Conservation (phyloP, 2,329 filamentous ascomycete species). For the Claviceps fusiformis region DNA sequence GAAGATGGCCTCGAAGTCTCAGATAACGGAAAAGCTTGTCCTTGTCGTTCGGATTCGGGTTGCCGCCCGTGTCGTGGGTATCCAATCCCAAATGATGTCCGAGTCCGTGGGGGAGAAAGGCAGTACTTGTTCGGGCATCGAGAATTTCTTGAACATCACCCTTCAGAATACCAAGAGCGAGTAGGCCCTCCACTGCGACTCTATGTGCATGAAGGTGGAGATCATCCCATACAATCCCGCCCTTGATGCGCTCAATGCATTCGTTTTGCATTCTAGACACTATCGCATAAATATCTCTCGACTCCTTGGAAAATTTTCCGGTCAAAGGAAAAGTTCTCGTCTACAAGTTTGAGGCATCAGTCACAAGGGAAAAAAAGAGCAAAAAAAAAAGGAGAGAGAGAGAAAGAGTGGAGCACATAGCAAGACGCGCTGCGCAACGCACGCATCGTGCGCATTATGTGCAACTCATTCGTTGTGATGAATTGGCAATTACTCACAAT, state of each 20-base stretch:
- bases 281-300: conserved; percentile 63
- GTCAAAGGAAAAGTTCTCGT: conserved; percentile 78
- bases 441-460: not conserved
- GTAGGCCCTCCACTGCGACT: conserved; percentile 68
- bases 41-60: conserved; percentile 62
- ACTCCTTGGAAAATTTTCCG: conserved; percentile 56
- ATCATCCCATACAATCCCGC: conserved; percentile 66
- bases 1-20: conserved; percentile 60
- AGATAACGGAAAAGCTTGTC: conserved; percentile 83
- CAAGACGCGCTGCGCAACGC: not conserved
- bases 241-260: conserved; percentile 58
- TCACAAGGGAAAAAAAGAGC: not conserved
- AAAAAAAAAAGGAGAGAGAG: not conserved
- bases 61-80: conserved; percentile 75
- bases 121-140: conserved; percentile 63
- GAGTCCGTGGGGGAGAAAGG: conserved; percentile 84
- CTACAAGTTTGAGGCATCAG: conserved; percentile 21
- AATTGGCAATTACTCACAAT: conserved; percentile 30
- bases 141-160: conserved; percentile 60
- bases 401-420: too few species aligned
- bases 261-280: conserved; percentile 79
- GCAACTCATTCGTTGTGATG: not conserved
- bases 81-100: conserved; percentile 90
- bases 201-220: conserved; percentile 69
- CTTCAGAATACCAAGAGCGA: conserved; percentile 61